Base-by-base conservation (phyloP, 805 yeast genomes). In the Teunomyces barrocoloradensis region DNA sequence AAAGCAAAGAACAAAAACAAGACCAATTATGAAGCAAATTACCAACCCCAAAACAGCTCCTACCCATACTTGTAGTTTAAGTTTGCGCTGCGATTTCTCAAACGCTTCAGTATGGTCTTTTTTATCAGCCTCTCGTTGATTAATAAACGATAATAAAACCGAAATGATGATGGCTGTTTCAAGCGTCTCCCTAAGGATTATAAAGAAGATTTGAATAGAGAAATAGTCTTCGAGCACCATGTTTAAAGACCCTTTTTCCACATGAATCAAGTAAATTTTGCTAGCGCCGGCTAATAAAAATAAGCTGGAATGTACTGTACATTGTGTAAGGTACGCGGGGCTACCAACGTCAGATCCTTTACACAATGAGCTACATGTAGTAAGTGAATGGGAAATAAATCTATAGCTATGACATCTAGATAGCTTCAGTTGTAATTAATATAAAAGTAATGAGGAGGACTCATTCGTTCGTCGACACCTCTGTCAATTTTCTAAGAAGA, bases 21-120 rank as follows among this genome's bases (percentile, higher is more conserved):
- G 80, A 3, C 97, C 97, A 29, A 90, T 77, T 4, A 85, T 48
- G 48, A 87, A 61, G 59, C 97, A 89, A 1, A 87, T 66, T 0
- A 78, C 54, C 15, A 90, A 68, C 0, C 97, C 97, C 3, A 79
- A 55, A 1, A 80, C 56, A 9, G 96, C 92, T 2, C 97, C 97
- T 0, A 81, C 61, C 86, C 96, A 84, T 4, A 90, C 88, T 59
- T 90, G 97, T 5, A 81, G 57, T 47, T 78, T 78, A 43, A 87
- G 68, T 28, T 50, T 48, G 12, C 39, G 43, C 37, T 49, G 52
- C 6, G 42, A 36, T 13, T 34, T 36, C 12, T 42, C 25, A 25
- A 48, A 45, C 12, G 42, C 18, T 13, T 37, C 29, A 21, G n/a
- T 21, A 23, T 37, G 40, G 6, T 13, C 40, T 23, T 20, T 37